Evolutionary conservation across 768 basidiomycete genomes (phyloP), one percentile per base, ranked within the genome.

Genomic region (Panus rudis): DNA sequence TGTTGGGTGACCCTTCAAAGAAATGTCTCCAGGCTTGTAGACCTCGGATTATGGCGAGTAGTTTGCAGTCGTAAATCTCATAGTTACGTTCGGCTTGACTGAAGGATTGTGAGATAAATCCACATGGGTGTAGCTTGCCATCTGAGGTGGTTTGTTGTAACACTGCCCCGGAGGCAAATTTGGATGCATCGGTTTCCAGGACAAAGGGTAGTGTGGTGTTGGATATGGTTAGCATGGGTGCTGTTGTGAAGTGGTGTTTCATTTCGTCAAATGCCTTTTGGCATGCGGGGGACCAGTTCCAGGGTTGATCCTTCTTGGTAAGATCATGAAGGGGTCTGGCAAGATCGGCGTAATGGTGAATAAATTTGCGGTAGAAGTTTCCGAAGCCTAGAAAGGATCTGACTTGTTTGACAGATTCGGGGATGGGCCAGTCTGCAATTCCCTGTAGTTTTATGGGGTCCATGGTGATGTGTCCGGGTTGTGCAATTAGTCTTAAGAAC

Each of bases 31-130:
- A 62, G 12, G 50, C 44, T 13, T 52, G 44, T 7, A 62, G 40
- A 0, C 58, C 52, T 6, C 48, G 23, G 11, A 69, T 58, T 12
- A 70, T 58, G 0, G 63, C 64, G 1, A 67, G 52, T 1, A 69
- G 39, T 47, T 71, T 69, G 39, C 62, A 62, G 41, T 69, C 51
- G 47, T 66, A 66, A 37, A 52, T 50, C 20, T 52, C 21, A 23
- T 57, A 56, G 41, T 67, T 68, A 1, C 48, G 39, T 41, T 68
- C 61, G 0, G 63, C 51, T 0, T 32, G 31, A 12, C 38, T 41
- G 4, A 49, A 27, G 5, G 25, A 19, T 43, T 47, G 35, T 3
- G 50, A 53, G 2, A 43, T 35, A 17, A 32, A 57, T 4, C 47
- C 52, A 14, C 47, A 27, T 0, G 50, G 44, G 16, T 50, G 41